phyloP scores from a whole-genome alignment of 2,329 filamentous ascomycete genomes.

The Alternaria ethzedia region DNA sequence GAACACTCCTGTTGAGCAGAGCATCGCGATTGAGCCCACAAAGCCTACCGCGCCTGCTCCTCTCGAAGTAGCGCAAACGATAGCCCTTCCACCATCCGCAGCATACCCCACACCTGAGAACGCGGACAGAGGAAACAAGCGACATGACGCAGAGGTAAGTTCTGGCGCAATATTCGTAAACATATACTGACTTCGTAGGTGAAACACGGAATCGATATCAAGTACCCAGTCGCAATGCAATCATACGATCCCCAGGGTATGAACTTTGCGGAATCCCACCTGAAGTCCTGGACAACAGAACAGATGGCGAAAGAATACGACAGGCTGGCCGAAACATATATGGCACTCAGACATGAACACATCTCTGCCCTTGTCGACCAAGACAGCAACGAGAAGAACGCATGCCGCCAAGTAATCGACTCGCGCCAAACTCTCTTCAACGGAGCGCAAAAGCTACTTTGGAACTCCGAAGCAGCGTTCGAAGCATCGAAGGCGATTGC shows the following conservation, averaged over 20 bases:
- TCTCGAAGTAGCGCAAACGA: too few species aligned
- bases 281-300: background rate
- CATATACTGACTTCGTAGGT: background rate
- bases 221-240: background rate
- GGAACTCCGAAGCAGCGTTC: background rate
- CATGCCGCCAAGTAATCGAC: background rate
- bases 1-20: too few species aligned
- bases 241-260: background rate
- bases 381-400: background rate
- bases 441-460: background rate
- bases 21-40: too few species aligned
- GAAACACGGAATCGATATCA: background rate
- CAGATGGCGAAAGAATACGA: background rate
- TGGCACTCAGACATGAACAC: background rate
- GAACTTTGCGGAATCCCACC: background rate
- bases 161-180: background rate
- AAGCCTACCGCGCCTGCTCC: too few species aligned
- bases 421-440: background rate
- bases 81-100: background rate
- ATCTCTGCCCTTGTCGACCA: background rate
- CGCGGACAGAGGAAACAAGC: background rate
- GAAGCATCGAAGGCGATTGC: background rate
- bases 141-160: background rate
- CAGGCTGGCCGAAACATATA: background rate
- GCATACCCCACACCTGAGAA: background rate